phyloP scores from a whole-genome alignment of 2,329 filamentous ascomycete genomes.

The Cordyceps tenuipes region DNA sequence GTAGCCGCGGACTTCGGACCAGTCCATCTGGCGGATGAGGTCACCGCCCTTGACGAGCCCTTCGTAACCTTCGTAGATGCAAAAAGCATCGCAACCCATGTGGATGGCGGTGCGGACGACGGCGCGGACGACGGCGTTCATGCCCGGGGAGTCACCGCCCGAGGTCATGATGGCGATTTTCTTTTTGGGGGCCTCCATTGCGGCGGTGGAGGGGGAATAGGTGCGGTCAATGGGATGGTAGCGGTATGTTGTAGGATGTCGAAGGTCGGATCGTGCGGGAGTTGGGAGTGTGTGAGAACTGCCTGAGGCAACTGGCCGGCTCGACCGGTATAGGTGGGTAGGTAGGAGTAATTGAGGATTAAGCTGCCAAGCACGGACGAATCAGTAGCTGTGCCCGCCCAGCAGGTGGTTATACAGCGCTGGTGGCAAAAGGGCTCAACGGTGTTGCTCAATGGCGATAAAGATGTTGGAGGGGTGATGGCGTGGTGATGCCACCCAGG shows the following conservation, averaged over 20 bases:
- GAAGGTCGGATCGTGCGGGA: background rate
- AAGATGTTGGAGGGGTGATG: background rate
- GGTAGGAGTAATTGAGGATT: too few relatives aligned
- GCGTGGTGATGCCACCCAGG: background rate
- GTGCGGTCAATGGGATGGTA: background rate
- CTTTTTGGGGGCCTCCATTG: slow-evolving; percentile 39
- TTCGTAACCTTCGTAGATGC: slow-evolving; percentile 90
- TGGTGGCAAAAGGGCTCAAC: too few relatives aligned
- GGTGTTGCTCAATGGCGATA: background rate
- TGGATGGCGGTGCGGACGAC: slow-evolving; percentile 88
- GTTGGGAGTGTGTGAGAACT: background rate
- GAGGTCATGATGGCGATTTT: slow-evolving; percentile 90
- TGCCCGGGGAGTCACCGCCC: slow-evolving; percentile 87
- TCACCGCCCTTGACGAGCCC: slow-evolving; percentile 83
- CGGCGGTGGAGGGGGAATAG: background rate
- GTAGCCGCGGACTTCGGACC: slow-evolving; percentile 92
- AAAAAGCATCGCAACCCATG: slow-evolving; percentile 70
- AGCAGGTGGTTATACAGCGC: background rate
- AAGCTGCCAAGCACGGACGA: background rate
- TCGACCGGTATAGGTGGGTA: too few relatives aligned
- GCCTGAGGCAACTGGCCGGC: background rate
- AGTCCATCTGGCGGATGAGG: slow-evolving; percentile 79
- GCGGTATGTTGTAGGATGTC: background rate
- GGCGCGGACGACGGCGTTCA: slow-evolving; percentile 86
- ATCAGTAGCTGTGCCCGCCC: background rate